Evolutionary conservation across 2,329 filamentous ascomycete species (phyloP).

Genomic region (Colletotrichum coccodes): DNA sequence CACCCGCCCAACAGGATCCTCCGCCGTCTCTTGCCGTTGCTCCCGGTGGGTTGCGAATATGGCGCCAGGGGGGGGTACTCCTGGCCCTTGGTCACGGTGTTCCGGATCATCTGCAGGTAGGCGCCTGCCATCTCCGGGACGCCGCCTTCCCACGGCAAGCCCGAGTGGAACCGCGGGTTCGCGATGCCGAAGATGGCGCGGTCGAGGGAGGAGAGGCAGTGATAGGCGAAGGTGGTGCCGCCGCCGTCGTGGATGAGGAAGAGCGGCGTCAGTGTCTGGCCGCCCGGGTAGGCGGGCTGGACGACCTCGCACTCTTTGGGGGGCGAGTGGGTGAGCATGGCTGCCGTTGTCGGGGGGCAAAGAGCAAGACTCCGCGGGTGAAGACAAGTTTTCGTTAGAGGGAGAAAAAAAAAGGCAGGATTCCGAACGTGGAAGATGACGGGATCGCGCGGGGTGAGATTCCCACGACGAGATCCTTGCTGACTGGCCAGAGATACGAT

Average conservation of each 20-base stretch:
- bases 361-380: not conserved
- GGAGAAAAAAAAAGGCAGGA: not conserved
- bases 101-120: constrained; percentile 58
- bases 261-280: constrained; percentile 51
- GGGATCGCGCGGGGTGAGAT: not conserved
- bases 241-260: constrained; percentile 71
- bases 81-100: constrained; percentile 39
- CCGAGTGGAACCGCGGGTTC: constrained; percentile 62
- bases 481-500: not conserved
- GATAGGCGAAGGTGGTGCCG: constrained; percentile 68
- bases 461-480: not conserved
- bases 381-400: too few relatives aligned
- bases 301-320: constrained; percentile 28
- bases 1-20: constrained; percentile 64
- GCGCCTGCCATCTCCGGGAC: constrained; percentile 63
- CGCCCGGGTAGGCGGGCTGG: constrained; percentile 20
- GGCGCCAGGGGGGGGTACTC: constrained; percentile 23
- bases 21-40: constrained; percentile 1
- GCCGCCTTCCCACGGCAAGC: constrained; percentile 59
- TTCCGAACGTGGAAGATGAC: not conserved
- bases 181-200: constrained; percentile 64
- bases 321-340: constrained; percentile 5
- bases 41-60: constrained; percentile 39
- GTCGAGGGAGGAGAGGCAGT: constrained; percentile 59
- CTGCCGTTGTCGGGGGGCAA: too few relatives aligned